phyloP scores from a whole-genome alignment of 2,329 filamentous ascomycete genomes.

The Paecilomyces dactylethromorphus region DNA sequence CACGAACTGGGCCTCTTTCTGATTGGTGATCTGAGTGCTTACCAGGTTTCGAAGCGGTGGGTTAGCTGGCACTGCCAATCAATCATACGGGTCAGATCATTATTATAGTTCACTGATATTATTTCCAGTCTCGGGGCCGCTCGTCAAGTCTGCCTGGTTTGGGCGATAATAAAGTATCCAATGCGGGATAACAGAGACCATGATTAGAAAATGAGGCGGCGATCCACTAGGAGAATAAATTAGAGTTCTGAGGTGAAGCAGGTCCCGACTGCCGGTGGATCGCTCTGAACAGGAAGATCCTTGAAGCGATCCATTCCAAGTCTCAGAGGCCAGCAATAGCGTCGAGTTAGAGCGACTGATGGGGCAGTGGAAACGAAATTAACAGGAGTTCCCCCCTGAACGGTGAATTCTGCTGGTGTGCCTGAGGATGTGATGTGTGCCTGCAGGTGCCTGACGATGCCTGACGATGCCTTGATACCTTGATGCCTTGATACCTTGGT shows the following conservation, averaged over 20 bases:
- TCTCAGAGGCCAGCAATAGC: neutral
- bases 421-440: too few relatives aligned
- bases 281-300: neutral
- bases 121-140: neutral
- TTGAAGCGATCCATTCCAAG: neutral
- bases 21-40: neutral
- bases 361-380: neutral
- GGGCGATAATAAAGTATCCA: neutral
- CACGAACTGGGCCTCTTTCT: neutral
- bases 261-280: neutral
- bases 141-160: neutral
- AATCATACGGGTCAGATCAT: neutral
- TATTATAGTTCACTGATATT: neutral
- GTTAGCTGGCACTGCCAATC: neutral
- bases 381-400: too few relatives aligned
- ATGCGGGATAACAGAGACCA: neutral
- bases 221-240: neutral
- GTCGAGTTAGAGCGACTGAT: neutral
- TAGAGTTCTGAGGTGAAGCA: neutral
- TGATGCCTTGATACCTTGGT: too few relatives aligned
- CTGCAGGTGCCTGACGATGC: too few relatives aligned
- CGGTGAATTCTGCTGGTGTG: too few relatives aligned
- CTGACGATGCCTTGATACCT: too few relatives aligned
- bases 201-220: neutral
- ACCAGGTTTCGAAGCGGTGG: neutral